Evolutionary conservation across 73 alveolate species (phyloP).

Genomic region (Symbiodinium pilosum): DNA sequence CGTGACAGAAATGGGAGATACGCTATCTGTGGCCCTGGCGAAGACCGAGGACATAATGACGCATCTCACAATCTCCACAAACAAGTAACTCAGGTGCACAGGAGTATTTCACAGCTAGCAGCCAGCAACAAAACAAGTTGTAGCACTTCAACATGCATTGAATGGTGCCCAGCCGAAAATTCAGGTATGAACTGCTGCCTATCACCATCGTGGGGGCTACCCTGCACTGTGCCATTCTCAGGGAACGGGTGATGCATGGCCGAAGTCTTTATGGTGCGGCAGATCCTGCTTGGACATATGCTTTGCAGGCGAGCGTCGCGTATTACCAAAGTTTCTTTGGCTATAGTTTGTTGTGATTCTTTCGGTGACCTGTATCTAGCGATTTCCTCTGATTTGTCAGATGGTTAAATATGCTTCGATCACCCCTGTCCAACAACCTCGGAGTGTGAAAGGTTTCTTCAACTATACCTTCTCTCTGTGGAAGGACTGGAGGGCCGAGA

Average conservation of each 20-base stretch:
- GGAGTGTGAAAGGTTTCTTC: neutral
- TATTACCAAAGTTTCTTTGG: neutral
- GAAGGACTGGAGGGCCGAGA: neutral
- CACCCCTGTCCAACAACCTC: too few relatives aligned
- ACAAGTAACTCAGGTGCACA: neutral
- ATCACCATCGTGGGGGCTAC: neutral
- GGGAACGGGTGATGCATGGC: slow-evolving; percentile 1
- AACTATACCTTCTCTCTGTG: neutral
- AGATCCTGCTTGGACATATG: neutral
- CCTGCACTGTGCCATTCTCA: slow-evolving; percentile 12
- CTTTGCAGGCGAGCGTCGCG: neutral
- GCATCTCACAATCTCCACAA: neutral
- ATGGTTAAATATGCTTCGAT: too few relatives aligned
- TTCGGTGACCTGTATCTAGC: too few relatives aligned
- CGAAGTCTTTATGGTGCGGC: neutral
- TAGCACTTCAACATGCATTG: neutral
- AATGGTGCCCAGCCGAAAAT: neutral
- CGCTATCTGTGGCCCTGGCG: slow-evolving; percentile 21
- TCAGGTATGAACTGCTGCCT: neutral
- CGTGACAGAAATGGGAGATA: neutral
- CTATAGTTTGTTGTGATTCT: neutral
- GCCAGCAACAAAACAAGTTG: neutral
- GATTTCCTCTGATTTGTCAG: too few relatives aligned
- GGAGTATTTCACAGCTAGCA: neutral
- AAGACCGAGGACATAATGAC: slow-evolving; percentile 43